Percentiles rank a stretch among this genome's conserved stretches.
Conservation (phyloP, 1,284 basidiomycete genomes). For the Sutorius eximius region DNA sequence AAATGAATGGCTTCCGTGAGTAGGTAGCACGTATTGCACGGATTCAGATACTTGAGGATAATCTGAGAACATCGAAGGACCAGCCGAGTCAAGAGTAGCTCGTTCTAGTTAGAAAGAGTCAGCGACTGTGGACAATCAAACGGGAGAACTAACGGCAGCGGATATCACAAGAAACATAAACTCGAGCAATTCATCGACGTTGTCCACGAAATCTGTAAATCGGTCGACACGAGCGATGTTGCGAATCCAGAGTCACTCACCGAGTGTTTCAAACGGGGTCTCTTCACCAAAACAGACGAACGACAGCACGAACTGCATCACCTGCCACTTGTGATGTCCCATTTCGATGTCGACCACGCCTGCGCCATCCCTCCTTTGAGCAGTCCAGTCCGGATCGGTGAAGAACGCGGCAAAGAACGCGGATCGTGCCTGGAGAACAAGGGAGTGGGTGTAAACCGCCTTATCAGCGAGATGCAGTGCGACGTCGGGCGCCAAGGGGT, state of each 20-base stretch:
- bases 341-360: conserved; percentile 68
- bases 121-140: background rate
- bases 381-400: conserved; percentile 81
- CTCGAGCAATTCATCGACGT: conserved; percentile 79
- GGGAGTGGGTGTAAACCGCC: conserved; percentile 70
- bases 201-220: conserved; percentile 57
- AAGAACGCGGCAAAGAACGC: conserved; percentile 89
- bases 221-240: background rate
- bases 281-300: conserved; percentile 84
- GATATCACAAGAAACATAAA: conserved; percentile 89
- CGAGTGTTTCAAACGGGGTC: conserved; percentile 73
- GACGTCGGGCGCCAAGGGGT: conserved; percentile 61
- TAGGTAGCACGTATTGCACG: conserved; percentile 80
- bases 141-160: conserved; percentile 60
- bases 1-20: conserved; percentile 83
- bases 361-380: conserved; percentile 53
- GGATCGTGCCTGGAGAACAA: conserved; percentile 79
- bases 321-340: conserved; percentile 72
- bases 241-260: conserved; percentile 42
- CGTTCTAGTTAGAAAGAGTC: conserved; percentile 60
- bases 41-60: conserved; percentile 69
- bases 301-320: conserved; percentile 75
- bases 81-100: conserved; percentile 85
- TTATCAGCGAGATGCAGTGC: conserved; percentile 74
- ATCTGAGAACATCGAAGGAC: conserved; percentile 80